phyloP scores from a whole-genome alignment of 2,329 filamentous ascomycete species.

The Lomentospora prolificans region DNA sequence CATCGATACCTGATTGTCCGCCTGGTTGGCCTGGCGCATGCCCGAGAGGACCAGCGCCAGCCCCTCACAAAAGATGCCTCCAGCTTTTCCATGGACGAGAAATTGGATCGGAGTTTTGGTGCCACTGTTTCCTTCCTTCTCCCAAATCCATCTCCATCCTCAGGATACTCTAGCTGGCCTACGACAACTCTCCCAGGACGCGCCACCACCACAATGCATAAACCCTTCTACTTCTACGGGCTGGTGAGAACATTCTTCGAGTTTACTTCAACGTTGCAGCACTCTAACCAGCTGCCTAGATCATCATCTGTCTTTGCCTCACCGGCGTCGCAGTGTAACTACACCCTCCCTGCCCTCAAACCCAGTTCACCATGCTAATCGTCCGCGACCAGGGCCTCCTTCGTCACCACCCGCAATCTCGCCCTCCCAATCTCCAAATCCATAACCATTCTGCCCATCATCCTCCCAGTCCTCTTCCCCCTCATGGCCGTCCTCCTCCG shows the following conservation, averaged over 20 bases:
- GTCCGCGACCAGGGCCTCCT: conserved; percentile 23
- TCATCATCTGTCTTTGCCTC: conserved; percentile 12
- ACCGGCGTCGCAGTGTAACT: conserved; percentile 21
- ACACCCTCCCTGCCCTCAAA: not conserved
- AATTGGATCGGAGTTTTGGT: no score
- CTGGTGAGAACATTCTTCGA: not conserved
- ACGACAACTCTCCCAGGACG: not conserved
- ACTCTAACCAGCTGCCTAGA: not conserved
- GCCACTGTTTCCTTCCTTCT: no score
- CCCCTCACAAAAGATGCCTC: no score
- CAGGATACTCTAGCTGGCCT: not conserved
- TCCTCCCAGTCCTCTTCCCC: conserved; percentile 30
- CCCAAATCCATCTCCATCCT: not conserved
- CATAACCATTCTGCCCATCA: conserved; percentile 25
- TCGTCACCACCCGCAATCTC: conserved; percentile 26
- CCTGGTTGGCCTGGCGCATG: no score
- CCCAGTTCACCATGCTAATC: conserved; percentile 7
- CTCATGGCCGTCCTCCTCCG: conserved; percentile 23
- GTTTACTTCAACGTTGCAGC: not conserved
- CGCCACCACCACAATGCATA: not conserved
- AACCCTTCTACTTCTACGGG: not conserved
- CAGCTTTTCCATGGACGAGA: no score
- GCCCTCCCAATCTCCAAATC: conserved; percentile 28
- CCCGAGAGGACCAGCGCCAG: no score
- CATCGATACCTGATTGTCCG: no score